Base-by-base conservation (phyloP, 1,284 basidiomycete species). In the Leccinum subrobustum region DNA sequence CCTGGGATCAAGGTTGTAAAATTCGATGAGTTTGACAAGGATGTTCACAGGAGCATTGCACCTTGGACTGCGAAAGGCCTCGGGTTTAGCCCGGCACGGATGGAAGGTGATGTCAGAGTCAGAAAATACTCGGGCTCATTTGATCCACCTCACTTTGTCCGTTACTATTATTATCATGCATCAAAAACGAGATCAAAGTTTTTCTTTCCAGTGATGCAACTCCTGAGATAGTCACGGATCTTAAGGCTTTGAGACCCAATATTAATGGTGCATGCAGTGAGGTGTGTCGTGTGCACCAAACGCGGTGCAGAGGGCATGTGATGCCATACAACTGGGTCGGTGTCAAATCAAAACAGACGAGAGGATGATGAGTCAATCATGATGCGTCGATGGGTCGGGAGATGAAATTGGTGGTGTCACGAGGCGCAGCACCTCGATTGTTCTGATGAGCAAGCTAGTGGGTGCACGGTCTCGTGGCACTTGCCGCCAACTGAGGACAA, bases 371-470 rank as follows among this genome's bases (percentile, higher is more conserved):
- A 52, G 50, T 71, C 70, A 63, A 66, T 67, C 68, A 69, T 64
- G 56, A 63, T 65, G 69, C 7, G 23, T 23, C 58, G 59, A 63
- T 65, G 67, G 2, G 23, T 23, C 58, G 59, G 63, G 59, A 52
- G 59, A 67, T 70, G 59, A 67, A 73, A 72, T 65, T 62, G 54
- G 63, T 56, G 12, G 57, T 68, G 71, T 70, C 69, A 73, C 55
- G 61, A 63, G 58, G 20, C 58, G 58, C 64, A 73, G 64, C 50
- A 53, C 65, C 57, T 62, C 64, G 70, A 67, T 51, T 64, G 16
- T 58, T 67, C 58, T n/a, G 50, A 63, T 48, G 63, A 57, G 53
- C 52, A 53, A 29, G 54, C 6, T 9, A 54, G 56, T 53, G 52
- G 54, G 57, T 51, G 57, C 57, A 55, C 29, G 56, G 51, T 35